These are phyloP conservation scores for Mollisia scopiformis DNA, from an alignment of 2,329 filamentous ascomycete species.

Conservation along the genomic window DNA sequence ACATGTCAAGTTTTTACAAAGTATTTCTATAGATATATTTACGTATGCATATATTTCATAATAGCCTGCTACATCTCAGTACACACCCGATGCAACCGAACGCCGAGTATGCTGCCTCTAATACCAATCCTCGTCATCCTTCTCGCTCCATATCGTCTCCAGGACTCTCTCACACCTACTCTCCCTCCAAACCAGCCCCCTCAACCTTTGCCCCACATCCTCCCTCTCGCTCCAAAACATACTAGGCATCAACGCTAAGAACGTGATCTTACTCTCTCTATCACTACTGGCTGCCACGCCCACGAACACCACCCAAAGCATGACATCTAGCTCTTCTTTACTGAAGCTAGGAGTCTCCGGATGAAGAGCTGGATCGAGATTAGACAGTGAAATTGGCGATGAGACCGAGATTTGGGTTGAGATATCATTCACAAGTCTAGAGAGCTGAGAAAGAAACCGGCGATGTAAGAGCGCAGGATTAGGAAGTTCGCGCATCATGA, in stretches of 20 bases:
- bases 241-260: not conserved
- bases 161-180: not conserved
- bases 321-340: not conserved
- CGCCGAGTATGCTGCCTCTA: too few species aligned
- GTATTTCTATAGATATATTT: too few species aligned
- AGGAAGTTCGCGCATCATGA: constrained; percentile 8
- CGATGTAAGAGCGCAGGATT: not conserved
- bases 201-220: constrained; percentile 1
- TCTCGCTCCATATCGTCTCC: constrained; percentile 5
- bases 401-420: not conserved
- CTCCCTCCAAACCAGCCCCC: constrained; percentile 6
- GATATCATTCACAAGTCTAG: not conserved
- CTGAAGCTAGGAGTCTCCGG: not conserved
- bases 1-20: too few species aligned
- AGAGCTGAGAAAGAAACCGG: not conserved
- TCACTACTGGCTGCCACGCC: not conserved
- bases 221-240: not conserved
- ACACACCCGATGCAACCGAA: too few species aligned
- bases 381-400: not conserved
- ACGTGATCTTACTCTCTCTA: not conserved
- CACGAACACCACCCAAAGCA: constrained; percentile 9
- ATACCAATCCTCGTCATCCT: constrained; percentile 18
- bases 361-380: not conserved
- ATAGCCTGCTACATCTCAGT: too few species aligned
- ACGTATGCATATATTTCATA: too few species aligned